Base-by-base conservation (phyloP, 768 basidiomycete genomes). In the Suillus clintonianus region DNA sequence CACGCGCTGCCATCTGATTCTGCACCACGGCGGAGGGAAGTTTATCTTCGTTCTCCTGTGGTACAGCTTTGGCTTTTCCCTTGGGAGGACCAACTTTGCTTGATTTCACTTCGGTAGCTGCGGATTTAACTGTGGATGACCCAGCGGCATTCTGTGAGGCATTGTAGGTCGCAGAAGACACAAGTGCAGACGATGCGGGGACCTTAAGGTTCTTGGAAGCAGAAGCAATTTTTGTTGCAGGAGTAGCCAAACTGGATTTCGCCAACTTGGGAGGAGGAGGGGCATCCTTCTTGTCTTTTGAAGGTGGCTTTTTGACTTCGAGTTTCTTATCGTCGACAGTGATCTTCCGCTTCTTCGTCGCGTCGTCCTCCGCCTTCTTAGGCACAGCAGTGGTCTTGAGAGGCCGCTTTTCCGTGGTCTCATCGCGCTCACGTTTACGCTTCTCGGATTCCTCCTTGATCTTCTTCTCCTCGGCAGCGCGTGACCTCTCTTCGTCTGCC, bases 401-500 rank as follows among this genome's bases (percentile, higher is more conserved):
- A 0, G 84, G 83, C 53, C 87, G 82, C 72, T 91, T 92, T 65
- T 90, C 88, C 3, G 88, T 89, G 60, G 83, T 79, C 67, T 94
- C 90, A 66, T 94, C 91, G 45, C 90, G 84, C 71, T 94, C 94
- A 70, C 90, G 86, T 76, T 95, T 94, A 62, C 91, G 83, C 60
- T 85, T 85, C 62, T 95, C 92, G 19, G 81, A 79, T 62, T 93
- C 91, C 57, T 91, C 90, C 70, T 85, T 92, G 69, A 81, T 74
- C 75, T 86, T 92, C 66, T 82, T 84, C 64, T 94, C 92, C 43
- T 92, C 90, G 54, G 82, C 74, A 36, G 80, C 77, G 37, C 84
- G 85, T 1, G 79, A 75, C 72, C 85, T 89, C 74, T 92, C 92
- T 69, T 93, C 91, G 57, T 92, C 91, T 1, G 83, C 89, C 74